Evolutionary conservation across 2,329 filamentous ascomycete genomes (phyloP).

Genomic region (Fusarium foetens): DNA sequence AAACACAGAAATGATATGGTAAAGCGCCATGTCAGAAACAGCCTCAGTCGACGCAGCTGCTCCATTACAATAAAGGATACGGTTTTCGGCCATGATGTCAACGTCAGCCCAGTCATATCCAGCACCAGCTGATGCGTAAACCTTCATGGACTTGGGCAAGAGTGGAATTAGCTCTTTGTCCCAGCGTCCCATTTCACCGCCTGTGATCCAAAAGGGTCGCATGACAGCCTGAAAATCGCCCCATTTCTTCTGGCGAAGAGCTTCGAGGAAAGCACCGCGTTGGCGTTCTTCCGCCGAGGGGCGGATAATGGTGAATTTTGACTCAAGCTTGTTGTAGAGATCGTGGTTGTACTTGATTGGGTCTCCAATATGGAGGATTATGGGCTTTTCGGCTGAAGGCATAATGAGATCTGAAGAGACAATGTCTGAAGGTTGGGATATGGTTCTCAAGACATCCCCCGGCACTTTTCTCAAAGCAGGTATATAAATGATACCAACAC

Average conservation of each 20-base stretch:
- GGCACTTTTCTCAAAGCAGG: rapidly evolving
- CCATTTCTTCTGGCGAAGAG: conserved; percentile 52
- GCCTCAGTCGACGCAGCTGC: conserved; percentile 69
- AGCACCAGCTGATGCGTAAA: conserved; percentile 69
- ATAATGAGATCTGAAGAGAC: not conserved
- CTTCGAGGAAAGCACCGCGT: conserved; percentile 51
- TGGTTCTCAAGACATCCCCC: rapidly evolving
- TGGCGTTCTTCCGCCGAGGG: conserved; percentile 52
- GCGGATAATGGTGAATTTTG: conserved; percentile 48
- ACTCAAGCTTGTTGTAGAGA: conserved; percentile 46
- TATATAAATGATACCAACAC: not conserved
- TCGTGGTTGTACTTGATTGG: conserved; percentile 46
- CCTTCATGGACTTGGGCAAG: conserved; percentile 62
- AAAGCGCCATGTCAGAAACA: conserved; percentile 69
- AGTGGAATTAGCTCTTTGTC: conserved; percentile 66
- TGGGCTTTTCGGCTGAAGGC: conserved; percentile 32
- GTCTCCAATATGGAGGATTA: conserved; percentile 49
- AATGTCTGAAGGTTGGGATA: not conserved
- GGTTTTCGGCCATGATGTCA: conserved; percentile 43
- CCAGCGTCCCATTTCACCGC: conserved; percentile 73
- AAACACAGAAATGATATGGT: conserved; percentile 68
- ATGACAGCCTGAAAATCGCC: conserved; percentile 58
- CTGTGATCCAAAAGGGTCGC: conserved; percentile 71
- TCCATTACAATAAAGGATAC: conserved; percentile 71
- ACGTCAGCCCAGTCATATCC: conserved; percentile 73